Evolutionary conservation across 2,329 filamentous ascomycete species (phyloP), one percentile per base, ranked within the genome.

Genomic region (Fusarium equiseti): DNA sequence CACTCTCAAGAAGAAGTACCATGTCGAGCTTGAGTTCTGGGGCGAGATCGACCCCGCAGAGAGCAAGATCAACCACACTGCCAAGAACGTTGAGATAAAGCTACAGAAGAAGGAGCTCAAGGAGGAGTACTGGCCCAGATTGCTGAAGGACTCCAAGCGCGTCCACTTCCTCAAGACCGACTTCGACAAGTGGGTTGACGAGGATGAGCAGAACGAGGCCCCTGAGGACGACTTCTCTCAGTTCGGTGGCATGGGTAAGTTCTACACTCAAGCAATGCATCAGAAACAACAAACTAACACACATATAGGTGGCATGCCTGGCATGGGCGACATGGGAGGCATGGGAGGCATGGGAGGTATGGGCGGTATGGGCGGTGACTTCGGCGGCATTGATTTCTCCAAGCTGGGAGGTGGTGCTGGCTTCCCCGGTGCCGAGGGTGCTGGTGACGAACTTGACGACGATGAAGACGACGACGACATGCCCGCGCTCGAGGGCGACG

Each of bases 151-250:
- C 66, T 82, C 86, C 74, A 91, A 93, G 88, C 97, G 94, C 87
- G 85, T 93, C 59, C 96, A 98, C 85, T 99, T 94, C 89, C 84
- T 99, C 78, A 97, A 97, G 91, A 98, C 96, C 72, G 92, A 99
- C 85, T 99, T 99, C 77, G 95, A 98, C 86, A 98, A 97, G 92
- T 98, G 95, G 95, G 93, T 97, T 77, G 95, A 98, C 76, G 94
- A 98, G 89, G 95, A 99, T 80, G 96, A 99, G 89, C 96, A 99
- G 86, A 92, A 98, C 79, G 94, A 94, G 83, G 91, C 89, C 66
- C 86, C 89, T 51, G 94, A 97, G 72, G 94, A 97, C 60, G 95
- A 97, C 81, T 83, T 90, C 75, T 88, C 87, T 72, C 86, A 90
- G 79, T 90, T 89, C 75, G 89, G 87, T 63, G 89, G 89, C 71